Conservation (phyloP, 345 rosid species). For the Sapria himalayana region DNA sequence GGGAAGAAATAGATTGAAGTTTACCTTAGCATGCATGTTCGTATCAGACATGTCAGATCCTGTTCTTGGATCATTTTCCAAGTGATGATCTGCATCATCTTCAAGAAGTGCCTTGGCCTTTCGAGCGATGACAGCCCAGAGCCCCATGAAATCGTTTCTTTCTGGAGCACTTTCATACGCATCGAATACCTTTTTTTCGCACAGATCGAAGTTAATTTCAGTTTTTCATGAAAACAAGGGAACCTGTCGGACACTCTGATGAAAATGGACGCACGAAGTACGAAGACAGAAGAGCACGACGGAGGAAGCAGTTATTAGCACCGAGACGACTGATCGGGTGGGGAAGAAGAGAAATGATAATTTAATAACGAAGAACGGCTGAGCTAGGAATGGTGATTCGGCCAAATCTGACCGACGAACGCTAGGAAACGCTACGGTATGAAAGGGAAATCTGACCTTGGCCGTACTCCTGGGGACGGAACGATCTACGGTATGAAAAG, state of each 20-base stretch:
- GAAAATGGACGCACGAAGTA: background rate
- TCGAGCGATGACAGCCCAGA: constrained; percentile 77
- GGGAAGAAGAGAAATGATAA: background rate
- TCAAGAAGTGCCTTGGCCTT: constrained; percentile 74
- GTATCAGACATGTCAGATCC: constrained; percentile 20
- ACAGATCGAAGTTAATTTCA: too few species aligned
- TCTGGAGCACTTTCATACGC: constrained; percentile 31
- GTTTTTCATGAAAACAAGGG: constrained; percentile 10
- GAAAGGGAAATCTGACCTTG: constrained; percentile 28
- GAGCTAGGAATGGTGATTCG: too few species aligned
- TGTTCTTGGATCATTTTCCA: constrained; percentile 13
- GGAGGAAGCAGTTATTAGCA: constrained; percentile 1
- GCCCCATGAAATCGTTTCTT: constrained; percentile 24
- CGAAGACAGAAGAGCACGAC: background rate
- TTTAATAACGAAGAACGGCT: background rate
- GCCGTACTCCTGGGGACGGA: constrained; percentile 25
- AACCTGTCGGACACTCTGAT: background rate
- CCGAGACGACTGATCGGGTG: background rate
- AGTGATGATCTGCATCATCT: constrained; percentile 26
- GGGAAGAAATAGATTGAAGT: too few species aligned
- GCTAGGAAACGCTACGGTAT: too few species aligned
- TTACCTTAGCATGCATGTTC: too few species aligned
- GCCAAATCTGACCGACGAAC: too few species aligned
- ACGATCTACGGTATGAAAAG: constrained; percentile 40
- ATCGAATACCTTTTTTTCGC: constrained; percentile 34